A percentile compares a stretch with the other conserved stretches of the same genome.
phyloP scores from a whole-genome alignment of 495 filamentous ascomycete genomes.

The Talaromyces liani region DNA sequence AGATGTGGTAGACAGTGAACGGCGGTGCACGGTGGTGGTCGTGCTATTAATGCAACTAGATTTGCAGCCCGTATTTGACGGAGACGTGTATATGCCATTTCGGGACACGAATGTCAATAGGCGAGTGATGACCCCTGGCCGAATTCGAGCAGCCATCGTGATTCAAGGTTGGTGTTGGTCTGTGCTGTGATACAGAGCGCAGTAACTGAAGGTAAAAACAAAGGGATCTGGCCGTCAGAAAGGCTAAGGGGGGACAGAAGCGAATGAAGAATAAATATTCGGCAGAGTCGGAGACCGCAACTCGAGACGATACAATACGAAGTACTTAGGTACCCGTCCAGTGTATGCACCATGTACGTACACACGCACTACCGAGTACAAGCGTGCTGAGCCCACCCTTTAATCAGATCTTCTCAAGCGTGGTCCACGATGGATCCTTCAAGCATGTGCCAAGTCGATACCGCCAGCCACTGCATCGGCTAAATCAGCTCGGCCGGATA shows the following conservation, averaged over 20 bases:
- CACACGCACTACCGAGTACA: neutral
- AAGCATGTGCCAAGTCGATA: neutral
- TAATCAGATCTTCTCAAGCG: neutral
- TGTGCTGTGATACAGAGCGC: neutral
- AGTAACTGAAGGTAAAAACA: neutral
- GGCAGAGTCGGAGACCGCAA: neutral
- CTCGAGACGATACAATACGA: neutral
- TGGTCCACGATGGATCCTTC: neutral
- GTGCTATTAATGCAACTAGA: neutral
- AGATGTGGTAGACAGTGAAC: neutral
- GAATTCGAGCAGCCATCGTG: neutral
- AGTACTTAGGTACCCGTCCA: neutral
- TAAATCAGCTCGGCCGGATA: neutral
- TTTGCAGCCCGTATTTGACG: neutral
- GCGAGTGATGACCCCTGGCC: neutral
- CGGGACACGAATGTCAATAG: neutral
- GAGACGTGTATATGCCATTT: neutral
- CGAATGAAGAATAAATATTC: neutral
- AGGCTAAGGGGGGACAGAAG: neutral
- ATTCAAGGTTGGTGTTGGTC: neutral
- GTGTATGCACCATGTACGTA: neutral
- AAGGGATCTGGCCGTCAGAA: neutral
- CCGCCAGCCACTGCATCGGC: neutral
- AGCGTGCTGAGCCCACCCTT: neutral
- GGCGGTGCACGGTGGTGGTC: neutral